Evolutionary conservation across 257 asterid genomes (phyloP).

Genomic region (Solanum piurae): DNA sequence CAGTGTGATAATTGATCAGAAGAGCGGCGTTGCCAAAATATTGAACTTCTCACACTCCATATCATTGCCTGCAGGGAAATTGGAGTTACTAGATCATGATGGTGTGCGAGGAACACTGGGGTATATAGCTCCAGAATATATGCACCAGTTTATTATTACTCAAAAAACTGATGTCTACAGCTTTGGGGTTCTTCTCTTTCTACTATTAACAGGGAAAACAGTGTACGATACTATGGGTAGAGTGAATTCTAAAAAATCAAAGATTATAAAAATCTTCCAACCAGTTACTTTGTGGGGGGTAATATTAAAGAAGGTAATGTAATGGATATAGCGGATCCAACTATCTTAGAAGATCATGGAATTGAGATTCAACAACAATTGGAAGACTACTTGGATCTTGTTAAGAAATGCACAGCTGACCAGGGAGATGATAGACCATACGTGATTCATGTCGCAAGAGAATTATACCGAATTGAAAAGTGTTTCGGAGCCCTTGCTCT

Average conservation of each 20-base stretch:
- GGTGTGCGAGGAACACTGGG: background rate
- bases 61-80: background rate
- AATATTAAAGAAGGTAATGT: background rate
- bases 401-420: background rate
- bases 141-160: background rate
- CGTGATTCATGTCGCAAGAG: background rate
- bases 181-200: background rate
- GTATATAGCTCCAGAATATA: background rate
- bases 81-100: background rate
- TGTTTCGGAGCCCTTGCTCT: too few species aligned
- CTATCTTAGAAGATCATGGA: background rate
- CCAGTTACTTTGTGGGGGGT: background rate
- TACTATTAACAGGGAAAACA: background rate
- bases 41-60: background rate
- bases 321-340: background rate
- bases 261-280: background rate
- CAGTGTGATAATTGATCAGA: background rate
- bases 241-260: background rate
- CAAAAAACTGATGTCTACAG: background rate
- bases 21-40: background rate
- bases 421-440: too few species aligned
- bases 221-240: background rate
- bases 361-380: background rate
- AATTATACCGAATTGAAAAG: background rate
- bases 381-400: background rate